These are phyloP conservation scores for Lachnellula suecica DNA, from an alignment of 2,329 filamentous ascomycete species.

Conservation along the genomic window DNA sequence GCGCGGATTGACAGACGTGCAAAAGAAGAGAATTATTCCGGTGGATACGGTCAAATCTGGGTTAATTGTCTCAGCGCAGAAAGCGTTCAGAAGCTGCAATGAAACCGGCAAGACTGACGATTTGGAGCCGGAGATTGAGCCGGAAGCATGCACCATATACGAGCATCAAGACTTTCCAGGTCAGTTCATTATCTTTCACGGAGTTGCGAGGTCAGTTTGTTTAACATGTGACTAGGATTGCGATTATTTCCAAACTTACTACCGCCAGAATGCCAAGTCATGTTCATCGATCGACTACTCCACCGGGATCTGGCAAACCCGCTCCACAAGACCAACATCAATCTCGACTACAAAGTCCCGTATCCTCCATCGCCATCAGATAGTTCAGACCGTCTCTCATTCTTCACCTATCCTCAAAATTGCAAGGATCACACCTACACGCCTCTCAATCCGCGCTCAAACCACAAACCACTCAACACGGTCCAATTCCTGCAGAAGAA, in stretches of 20 bases:
- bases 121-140: not conserved
- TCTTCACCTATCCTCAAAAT: conserved; percentile 53
- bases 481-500: conserved; percentile 74
- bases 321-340: conserved; percentile 81
- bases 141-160: conserved; percentile 27
- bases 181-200: conserved; percentile 1
- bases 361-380: conserved; percentile 42
- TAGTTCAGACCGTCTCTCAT: conserved; percentile 38
- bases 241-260: conserved; percentile 75
- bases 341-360: conserved; percentile 72
- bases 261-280: conserved; percentile 66
- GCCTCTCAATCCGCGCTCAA: conserved; percentile 54
- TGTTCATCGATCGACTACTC: conserved; percentile 70
- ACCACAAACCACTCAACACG: conserved; percentile 73
- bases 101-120: not conserved
- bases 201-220: not conserved
- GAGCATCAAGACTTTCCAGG: conserved; percentile 32
- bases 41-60: conserved; percentile 24
- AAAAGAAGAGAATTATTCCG: conserved; percentile 23
- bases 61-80: conserved; percentile 22
- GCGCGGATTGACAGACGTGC: conserved; percentile 27
- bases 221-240: conserved; percentile 39
- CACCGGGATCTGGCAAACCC: conserved; percentile 75
- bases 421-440: conserved; percentile 59
- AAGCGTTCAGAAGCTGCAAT: conserved; percentile 15